These are phyloP conservation scores for Zanthoxylum bungeanum DNA, from an alignment of 345 rosid species.

Conservation along the genomic window DNA sequence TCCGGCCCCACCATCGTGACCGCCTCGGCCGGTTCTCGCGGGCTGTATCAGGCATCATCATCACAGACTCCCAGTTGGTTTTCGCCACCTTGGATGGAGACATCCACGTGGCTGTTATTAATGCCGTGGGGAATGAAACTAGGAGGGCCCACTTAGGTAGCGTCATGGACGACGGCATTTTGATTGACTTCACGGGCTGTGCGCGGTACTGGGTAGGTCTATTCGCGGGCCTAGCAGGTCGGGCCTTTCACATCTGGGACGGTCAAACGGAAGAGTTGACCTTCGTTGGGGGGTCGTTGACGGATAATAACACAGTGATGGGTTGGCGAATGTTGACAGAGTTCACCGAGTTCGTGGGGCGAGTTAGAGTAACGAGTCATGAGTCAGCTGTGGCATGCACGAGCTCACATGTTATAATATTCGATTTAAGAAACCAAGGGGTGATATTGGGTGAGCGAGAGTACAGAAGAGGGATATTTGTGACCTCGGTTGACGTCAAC, in stretches of 20 bases:
- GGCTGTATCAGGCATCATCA: no score
- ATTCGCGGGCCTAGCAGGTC: slow-evolving; percentile 71
- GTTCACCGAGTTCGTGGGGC: no score
- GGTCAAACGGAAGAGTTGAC: no score
- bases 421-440: slow-evolving; percentile 58
- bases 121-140: slow-evolving; percentile 28
- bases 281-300: no score
- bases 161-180: slow-evolving; percentile 60
- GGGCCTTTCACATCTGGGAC: slow-evolving; percentile 82
- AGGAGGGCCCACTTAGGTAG: slow-evolving; percentile 58
- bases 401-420: slow-evolving; percentile 37
- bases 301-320: no score
- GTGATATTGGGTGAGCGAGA: slow-evolving; percentile 32
- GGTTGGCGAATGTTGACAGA: no score
- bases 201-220: slow-evolving; percentile 86
- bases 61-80: no score
- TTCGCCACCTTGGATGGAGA: slow-evolving; percentile 81
- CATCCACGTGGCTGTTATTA: slow-evolving; percentile 55
- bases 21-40: slow-evolving; percentile 66
- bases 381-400: no score
- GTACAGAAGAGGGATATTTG: slow-evolving; percentile 39
- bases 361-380: no score
- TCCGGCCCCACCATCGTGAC: slow-evolving; percentile 54
- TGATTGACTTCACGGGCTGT: slow-evolving; percentile 81
- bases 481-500: slow-evolving; percentile 46